A percentile compares a stretch with the other conserved stretches of the same genome.
Conservation (phyloP, 2,329 filamentous ascomycete genomes). For the Pyrenochaeta sp. region DNA sequence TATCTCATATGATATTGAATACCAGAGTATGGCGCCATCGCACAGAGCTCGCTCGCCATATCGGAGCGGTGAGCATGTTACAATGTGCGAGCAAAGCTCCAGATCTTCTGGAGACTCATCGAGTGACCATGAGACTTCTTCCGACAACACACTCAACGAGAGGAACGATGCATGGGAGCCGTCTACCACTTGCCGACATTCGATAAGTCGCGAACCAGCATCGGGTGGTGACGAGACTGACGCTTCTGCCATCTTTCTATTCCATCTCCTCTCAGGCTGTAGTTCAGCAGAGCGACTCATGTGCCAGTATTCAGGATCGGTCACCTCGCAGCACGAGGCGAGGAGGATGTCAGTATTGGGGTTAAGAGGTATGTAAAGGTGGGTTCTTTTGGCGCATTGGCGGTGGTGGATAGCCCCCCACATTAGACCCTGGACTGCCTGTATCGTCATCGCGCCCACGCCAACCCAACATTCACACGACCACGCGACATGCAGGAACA, state of each 20-base stretch:
- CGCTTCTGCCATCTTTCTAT: conserved; percentile 21
- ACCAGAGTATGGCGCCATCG: conserved; percentile 18
- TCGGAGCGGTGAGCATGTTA: conserved; percentile 25
- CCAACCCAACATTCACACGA: conserved; percentile 12
- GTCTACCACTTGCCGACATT: conserved; percentile 3
- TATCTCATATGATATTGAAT: background rate
- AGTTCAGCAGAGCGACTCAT: conserved; percentile 36
- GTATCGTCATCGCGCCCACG: conserved; percentile 32
- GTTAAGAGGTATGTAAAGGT: conserved; percentile 25
- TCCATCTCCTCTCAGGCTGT: conserved; percentile 41
- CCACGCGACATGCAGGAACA: conserved; percentile 33
- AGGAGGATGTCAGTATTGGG: conserved; percentile 6
- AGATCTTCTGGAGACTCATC: conserved; percentile 18
- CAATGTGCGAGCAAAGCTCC: conserved; percentile 25
- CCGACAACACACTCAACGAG: conserved; percentile 22
- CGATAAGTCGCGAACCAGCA: conserved; percentile 4
- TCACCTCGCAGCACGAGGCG: conserved; percentile 37
- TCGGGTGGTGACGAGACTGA: conserved; percentile 4
- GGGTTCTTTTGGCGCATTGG: conserved; percentile 2
- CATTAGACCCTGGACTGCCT: conserved; percentile 20
- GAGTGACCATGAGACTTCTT: conserved; percentile 24
- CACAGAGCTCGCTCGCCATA: conserved; percentile 31
- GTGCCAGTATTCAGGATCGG: conserved; percentile 39
- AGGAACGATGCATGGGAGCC: conserved; percentile 7
- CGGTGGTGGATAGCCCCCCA: conserved; percentile 13